These are phyloP conservation scores for Choanephora cucurbitarum DNA, from an alignment of 371 early-diverging fungal species.

Conservation along the genomic window DNA sequence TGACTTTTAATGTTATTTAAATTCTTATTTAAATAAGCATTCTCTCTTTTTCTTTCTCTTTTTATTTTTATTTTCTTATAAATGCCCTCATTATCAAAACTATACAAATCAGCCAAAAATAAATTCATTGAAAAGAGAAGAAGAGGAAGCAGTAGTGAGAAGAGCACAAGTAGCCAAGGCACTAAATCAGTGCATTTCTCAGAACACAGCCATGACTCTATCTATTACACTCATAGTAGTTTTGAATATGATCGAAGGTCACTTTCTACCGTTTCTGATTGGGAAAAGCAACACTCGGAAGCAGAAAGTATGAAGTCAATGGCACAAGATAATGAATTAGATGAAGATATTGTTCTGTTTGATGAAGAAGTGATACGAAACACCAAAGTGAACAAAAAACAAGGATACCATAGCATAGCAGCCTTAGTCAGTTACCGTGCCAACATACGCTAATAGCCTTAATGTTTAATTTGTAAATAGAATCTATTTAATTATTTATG, in stretches of 20 bases:
- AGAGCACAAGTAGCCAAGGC: slow-evolving; percentile 1
- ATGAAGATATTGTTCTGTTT: slow-evolving; percentile 13
- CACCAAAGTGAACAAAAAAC: slow-evolving; percentile 28
- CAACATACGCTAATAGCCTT: slow-evolving; percentile 19
- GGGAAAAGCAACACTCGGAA: slow-evolving; percentile 3
- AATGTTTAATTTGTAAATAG: not conserved
- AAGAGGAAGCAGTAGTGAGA: slow-evolving; percentile 1
- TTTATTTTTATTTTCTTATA: not conserved
- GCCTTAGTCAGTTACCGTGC: slow-evolving; percentile 28
- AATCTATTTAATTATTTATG: no score
- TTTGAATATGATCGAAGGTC: slow-evolving; percentile 29
- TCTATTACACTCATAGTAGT: slow-evolving; percentile 28
- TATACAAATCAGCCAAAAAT: slow-evolving; percentile 18
- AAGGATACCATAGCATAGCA: slow-evolving; percentile 32
- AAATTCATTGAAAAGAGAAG: slow-evolving; percentile 12
- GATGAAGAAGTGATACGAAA: slow-evolving; percentile 31
- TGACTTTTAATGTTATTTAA: not conserved
- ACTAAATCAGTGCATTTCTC: slow-evolving; percentile 27
- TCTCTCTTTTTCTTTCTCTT: not conserved
- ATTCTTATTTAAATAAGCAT: not conserved
- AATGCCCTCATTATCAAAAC: slow-evolving; percentile 23
- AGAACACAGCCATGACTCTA: slow-evolving; percentile 5
- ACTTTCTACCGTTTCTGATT: not conserved
- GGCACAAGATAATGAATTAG: not conserved
- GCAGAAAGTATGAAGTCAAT: slow-evolving; percentile 15